Percentiles rank a stretch among this genome's conserved stretches.
phyloP scores from a whole-genome alignment of 805 yeast species.

The Candida andamanensis region DNA sequence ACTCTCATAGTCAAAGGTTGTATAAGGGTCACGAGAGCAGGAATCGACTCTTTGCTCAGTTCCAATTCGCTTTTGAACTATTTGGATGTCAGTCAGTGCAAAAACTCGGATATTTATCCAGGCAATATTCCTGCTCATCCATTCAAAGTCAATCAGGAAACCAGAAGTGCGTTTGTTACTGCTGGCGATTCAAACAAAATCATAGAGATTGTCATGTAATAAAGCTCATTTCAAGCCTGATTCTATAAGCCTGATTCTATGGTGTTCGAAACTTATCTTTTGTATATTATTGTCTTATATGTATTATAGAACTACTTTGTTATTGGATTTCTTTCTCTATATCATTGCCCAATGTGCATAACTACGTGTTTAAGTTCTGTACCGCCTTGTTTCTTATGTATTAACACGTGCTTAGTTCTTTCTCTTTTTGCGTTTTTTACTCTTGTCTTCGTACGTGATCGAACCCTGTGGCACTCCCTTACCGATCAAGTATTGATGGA shows the following conservation, averaged over 20 bases:
- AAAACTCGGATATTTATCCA: conserved; percentile 59
- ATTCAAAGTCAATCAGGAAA: conserved; percentile 45
- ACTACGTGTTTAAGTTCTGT: too few species aligned
- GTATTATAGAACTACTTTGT: conserved; percentile 1
- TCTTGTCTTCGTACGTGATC: conserved; percentile 62
- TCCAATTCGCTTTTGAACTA: conserved; percentile 49
- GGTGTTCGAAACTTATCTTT: too few species aligned
- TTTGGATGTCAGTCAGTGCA: conserved; percentile 67
- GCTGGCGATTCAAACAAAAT: conserved; percentile 49
- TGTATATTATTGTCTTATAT: conserved; percentile 7
- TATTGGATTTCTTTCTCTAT: too few species aligned
- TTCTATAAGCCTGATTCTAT: too few species aligned
- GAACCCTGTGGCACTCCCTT: conserved; percentile 63
- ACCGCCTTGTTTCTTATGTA: too few species aligned
- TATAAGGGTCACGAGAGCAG: conserved; percentile 70
- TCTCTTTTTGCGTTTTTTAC: conserved; percentile 43
- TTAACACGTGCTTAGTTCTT: not conserved
- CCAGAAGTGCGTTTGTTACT: conserved; percentile 55
- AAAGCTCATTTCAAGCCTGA: too few species aligned
- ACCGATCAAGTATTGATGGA: conserved; percentile 51
- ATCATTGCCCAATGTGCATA: not conserved
- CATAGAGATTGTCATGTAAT: conserved; percentile 40
- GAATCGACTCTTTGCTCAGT: conserved; percentile 61
- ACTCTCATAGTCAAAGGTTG: conserved; percentile 60
- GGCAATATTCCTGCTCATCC: conserved; percentile 56